A percentile compares a stretch with the other conserved stretches of the same genome.
Conservation (phyloP, 257 asterid species). For the Ligustrum vulgare region DNA sequence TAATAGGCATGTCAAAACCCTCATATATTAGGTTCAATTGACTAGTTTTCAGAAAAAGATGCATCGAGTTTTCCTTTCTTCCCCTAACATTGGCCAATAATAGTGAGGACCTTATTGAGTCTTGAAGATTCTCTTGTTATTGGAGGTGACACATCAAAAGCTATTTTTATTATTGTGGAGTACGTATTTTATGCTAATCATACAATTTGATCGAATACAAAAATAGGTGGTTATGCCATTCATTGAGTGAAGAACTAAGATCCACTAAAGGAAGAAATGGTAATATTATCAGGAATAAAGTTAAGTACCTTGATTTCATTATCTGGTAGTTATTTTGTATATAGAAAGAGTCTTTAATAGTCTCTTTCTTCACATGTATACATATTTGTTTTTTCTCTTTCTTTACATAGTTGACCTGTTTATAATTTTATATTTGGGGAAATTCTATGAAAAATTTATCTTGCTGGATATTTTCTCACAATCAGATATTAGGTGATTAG, state of each 20-base stretch:
- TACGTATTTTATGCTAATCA: background rate
- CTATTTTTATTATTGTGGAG: background rate
- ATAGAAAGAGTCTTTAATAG: background rate
- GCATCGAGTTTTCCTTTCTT: conserved; percentile 2
- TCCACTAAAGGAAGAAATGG: conserved; percentile 2
- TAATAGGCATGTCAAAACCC: background rate
- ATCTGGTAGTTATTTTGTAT: background rate
- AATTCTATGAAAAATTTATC: background rate
- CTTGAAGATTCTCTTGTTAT: background rate
- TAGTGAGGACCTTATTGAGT: background rate
- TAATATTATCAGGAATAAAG: conserved; percentile 13
- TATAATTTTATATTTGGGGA: background rate
- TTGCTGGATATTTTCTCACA: background rate
- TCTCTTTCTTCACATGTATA: background rate
- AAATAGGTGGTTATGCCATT: conserved; percentile 5
- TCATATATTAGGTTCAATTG: conserved; percentile 22
- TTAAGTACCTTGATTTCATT: conserved; percentile 10
- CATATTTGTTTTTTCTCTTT: background rate
- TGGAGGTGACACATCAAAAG: background rate
- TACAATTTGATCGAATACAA: background rate
- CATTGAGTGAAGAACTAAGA: conserved; percentile 8
- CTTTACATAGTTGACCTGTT: background rate
- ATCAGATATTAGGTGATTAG: background rate
- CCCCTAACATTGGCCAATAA: background rate
- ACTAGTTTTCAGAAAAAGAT: background rate